Base-by-base conservation (phyloP, 805 yeast species). In the Gaillardinia entomophila region DNA sequence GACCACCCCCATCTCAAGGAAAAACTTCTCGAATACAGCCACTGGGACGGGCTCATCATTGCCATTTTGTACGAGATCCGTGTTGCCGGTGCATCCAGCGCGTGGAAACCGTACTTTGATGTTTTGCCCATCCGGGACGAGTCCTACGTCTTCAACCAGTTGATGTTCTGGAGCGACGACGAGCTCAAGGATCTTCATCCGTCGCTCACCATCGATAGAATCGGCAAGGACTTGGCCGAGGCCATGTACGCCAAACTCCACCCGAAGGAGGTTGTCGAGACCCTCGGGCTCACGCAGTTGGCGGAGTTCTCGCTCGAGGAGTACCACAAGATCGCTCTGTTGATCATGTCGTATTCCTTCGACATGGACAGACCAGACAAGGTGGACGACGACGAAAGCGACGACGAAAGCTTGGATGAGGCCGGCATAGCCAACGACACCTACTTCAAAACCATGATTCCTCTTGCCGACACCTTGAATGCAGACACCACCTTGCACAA, bases 281-380 rank as follows among this genome's bases (percentile, higher is more conserved):
- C 56, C 17, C 43, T 75, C 13, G 60, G 60, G 0, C 42, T 67
- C 12, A 29, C 39, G 1, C 55, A 59, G 40, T 34, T 67, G 41
- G 11, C 28, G 5, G 45, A 36, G 4, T 46, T 53, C 36, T 53
- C 81, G 1, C 50, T 75, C 27, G 79, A 73, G 2, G 75, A 72
- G 8, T 92, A 83, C 53, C 80, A 79, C 43, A 61, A 70, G 24
- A 75, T 83, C 37, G 97, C 95, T 0, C 77, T 87, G 26, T 59
- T 84, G 12, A 84, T 92, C 29, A 76, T 88, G 86, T 74, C 96
- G 1, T 90, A 90, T 48, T 84, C 95, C 0, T 90, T 92, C 57
- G 98, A 92, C 53, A 83, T 86, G 11, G 82, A 75, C 40, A 47
- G 55, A 35, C 47, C 57, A 13, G 55, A 51, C 23, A 41, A 48